phyloP scores from a whole-genome alignment of 2,329 filamentous ascomycete species.

The Gremmenia infestans region DNA sequence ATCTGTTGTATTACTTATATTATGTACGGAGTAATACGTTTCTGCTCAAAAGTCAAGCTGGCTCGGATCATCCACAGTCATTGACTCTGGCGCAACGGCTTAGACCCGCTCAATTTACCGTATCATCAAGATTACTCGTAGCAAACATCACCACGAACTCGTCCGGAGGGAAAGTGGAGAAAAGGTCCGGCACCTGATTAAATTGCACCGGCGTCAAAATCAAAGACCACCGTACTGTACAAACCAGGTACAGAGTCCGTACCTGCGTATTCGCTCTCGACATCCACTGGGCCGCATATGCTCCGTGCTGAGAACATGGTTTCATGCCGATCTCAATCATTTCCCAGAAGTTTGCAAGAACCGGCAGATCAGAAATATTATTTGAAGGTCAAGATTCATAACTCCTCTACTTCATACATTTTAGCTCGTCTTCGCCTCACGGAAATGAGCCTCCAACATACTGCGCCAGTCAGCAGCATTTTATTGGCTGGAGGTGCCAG shows the following conservation, averaged over 20 bases:
- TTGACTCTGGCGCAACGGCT: not conserved
- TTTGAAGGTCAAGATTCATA: not conserved
- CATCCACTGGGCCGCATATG: too few relatives aligned
- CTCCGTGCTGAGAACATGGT: too few relatives aligned
- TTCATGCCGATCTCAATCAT: too few relatives aligned
- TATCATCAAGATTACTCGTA: not conserved
- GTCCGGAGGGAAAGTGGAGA: too few relatives aligned
- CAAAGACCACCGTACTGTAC: not conserved
- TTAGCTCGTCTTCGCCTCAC: not conserved
- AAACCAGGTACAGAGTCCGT: not conserved
- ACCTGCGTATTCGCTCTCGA: not conserved
- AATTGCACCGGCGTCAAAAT: not conserved
- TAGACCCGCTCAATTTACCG: not conserved
- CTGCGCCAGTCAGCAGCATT: not conserved
- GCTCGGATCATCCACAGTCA: not conserved
- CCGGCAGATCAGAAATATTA: not conserved
- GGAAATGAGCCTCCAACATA: not conserved
- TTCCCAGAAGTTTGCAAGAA: not conserved
- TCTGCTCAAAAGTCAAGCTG: too few relatives aligned
- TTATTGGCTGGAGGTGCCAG: not conserved
- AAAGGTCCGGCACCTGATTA: too few relatives aligned
- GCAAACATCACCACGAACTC: not conserved
- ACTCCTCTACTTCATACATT: not conserved
- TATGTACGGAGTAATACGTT: too few relatives aligned
- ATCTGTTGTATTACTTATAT: conserved; percentile 3